Conservation (phyloP, 257 asterid genomes). For the Solanum commersonii region DNA sequence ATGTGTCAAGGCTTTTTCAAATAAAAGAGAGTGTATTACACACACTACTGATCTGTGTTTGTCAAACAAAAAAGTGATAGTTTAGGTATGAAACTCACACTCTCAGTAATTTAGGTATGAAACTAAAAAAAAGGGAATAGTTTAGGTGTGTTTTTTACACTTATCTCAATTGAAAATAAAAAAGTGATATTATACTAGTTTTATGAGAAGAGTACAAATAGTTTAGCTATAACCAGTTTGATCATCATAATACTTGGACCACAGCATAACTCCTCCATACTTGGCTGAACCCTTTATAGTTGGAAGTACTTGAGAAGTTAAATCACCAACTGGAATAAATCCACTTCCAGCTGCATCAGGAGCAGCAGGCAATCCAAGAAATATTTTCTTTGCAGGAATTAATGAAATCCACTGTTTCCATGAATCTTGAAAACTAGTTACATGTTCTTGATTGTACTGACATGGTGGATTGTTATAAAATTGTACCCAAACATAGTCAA, state of each 20-base stretch:
- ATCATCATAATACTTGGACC: conserved; percentile 22
- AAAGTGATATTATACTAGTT: not conserved
- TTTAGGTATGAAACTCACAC: no score
- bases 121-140: no score
- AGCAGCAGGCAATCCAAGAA: conserved; percentile 15
- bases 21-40: no score
- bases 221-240: conserved; percentile 12
- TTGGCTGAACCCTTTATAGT: conserved; percentile 1
- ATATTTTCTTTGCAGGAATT: conserved; percentile 8
- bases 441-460: conserved; percentile 14
- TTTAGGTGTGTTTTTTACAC: no score
- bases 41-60: no score
- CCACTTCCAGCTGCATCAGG: conserved; percentile 22
- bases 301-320: conserved; percentile 11
- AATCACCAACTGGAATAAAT: conserved; percentile 10
- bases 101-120: no score
- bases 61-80: no score
- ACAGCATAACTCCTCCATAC: conserved; percentile 20
- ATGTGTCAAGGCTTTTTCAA: no score
- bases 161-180: not conserved
- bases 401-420: conserved; percentile 21
- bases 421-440: conserved; percentile 9
- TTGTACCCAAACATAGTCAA: conserved; percentile 45
- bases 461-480: conserved; percentile 38
- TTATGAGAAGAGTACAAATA: not conserved